Evolutionary conservation across 495 filamentous ascomycete genomes (phyloP), one percentile per base, ranked within the genome.

Genomic region (Podospora pseudoanserina): DNA sequence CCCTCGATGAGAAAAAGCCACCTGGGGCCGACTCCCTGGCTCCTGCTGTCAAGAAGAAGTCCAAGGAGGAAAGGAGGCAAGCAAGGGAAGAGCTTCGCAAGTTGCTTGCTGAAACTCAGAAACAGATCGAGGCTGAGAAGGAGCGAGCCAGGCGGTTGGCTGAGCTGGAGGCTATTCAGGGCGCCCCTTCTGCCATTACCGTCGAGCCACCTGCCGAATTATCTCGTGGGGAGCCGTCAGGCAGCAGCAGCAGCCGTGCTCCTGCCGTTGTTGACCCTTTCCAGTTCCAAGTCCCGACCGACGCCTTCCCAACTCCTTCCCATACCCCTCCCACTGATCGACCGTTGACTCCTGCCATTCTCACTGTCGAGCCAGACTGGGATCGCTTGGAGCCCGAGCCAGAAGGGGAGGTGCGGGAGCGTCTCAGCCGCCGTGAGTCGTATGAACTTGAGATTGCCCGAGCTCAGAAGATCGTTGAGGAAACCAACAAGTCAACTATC

Each of bases 281-380:
- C 72, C 78, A 83, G 67, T 86, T 72, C 62, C 85, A 84, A 70
- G 84, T 85, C 66, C 32, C 75, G 16, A 77, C 82, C 61, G 80
- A 83, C 72, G 81, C 82, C 59, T 85, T 84, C 63, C 70, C 69
- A 44, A 81, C 82, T 23, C 81, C 82, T 9, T 60, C 65, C 6
- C 66, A 73, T 64, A 68, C 70, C 30, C 79, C 76, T n/a, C 81
- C 77, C 39, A 71, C 67, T 65, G 23, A 20, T 15, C 70, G 72
- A 62, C 74, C 75, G 49, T 61, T 77, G 58, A 80, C 81, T 26
- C 84, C 75, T 72, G 0, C 73, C 65, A 66, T 87, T 39, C 71
- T 80, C 28, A 83, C 80, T 7, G 80, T 83, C 27, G 83, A 80
- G 60, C 83, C 84, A 18, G 72, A 79, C 5, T 68, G 63, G 66